Evolutionary conservation across 2,329 filamentous ascomycete genomes (phyloP).

Genomic region (Hymenoscyphus albidus): DNA sequence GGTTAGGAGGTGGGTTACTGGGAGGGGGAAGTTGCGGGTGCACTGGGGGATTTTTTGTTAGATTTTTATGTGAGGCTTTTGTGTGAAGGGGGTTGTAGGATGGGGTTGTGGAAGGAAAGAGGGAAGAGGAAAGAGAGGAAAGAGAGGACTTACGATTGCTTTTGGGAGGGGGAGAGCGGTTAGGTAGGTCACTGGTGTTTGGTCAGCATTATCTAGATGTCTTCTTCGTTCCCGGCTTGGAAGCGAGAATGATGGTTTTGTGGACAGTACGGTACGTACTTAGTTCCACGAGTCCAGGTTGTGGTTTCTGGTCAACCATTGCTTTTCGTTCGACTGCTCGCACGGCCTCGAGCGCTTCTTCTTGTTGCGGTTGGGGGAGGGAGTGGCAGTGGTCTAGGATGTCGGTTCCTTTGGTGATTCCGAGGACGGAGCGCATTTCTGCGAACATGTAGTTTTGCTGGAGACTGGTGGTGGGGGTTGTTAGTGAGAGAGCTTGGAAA

Average conservation of each 20-base stretch:
- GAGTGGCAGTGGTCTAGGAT: slow-evolving; percentile 85
- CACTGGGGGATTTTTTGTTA: slow-evolving; percentile 42
- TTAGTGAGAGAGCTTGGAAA: not conserved
- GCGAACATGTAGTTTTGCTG: slow-evolving; percentile 95
- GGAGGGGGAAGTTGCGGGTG: slow-evolving; percentile 86
- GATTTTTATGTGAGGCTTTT: too few relatives aligned
- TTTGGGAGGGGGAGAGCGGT: slow-evolving; percentile 53
- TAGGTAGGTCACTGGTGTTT: slow-evolving; percentile 5
- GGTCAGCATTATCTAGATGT: slow-evolving; percentile 54
- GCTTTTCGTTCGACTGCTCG: slow-evolving; percentile 74
- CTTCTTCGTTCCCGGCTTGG: slow-evolving; percentile 44
- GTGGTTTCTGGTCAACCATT: slow-evolving; percentile 76
- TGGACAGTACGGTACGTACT: slow-evolving; percentile 36
- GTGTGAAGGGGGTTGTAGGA: too few relatives aligned
- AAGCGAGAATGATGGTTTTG: not conserved
- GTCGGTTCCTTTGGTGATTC: slow-evolving; percentile 69
- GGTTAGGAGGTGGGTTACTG: slow-evolving; percentile 68
- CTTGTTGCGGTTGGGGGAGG: slow-evolving; percentile 60
- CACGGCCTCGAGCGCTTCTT: slow-evolving; percentile 67
- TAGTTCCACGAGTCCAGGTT: slow-evolving; percentile 71
- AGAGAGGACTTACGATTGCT: slow-evolving; percentile 50
- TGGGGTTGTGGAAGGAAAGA: too few relatives aligned
- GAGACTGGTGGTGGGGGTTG: slow-evolving; percentile 49
- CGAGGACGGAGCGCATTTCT: slow-evolving; percentile 74
- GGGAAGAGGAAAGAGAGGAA: too few relatives aligned